Base-by-base conservation (phyloP, 2,329 filamentous ascomycete species). In the Phialocephala sp. region DNA sequence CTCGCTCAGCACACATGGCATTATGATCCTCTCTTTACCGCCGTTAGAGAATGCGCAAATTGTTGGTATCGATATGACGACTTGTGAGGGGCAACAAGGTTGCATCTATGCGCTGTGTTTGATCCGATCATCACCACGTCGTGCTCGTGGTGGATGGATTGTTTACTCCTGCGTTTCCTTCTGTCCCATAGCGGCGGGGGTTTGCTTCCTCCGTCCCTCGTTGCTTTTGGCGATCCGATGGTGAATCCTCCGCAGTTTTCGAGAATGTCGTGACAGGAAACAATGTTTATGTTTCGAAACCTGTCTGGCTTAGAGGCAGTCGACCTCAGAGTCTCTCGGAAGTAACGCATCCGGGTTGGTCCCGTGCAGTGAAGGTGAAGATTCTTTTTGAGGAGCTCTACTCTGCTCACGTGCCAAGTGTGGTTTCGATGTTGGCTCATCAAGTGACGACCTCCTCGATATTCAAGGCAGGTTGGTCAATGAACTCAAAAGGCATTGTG, bases 11-110 rank as follows among this genome's bases (percentile, higher is more conserved):
- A 43, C 54, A 45, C 58, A 68, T 63, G 56, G 64, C 67, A 69
- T 65, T 47, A 66, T 27, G 62, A 63, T 66, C 62, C 24, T 58
- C 52, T 66, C 60, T 64, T 65, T 67, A 59, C 69, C 69, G 69
- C 69, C 54, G 68, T 68, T 64, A 65, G 57, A 68, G 62, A 68
- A 56, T 62, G 5, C 59, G 39, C 55, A 61, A 59, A 67, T 52
- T 52, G 41, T 50, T 52, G 54, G 37, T 58, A 55, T 59, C 24
- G 60, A 64, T 43, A 65, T 69, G 67, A 66, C 67, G 63, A 65
- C 58, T 64, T 63, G 37, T 43, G 58, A 65, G 45, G 50, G 57
- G 64, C 56, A 63, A 50, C 64, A 63, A 59, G 60, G 57, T 50
- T 47, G 43, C 12, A 32, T 63, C 65, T 63, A 66, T 66, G 68